Base-by-base conservation (phyloP, 108 stramenopile species). In the Cylindrotheca closterium region DNA sequence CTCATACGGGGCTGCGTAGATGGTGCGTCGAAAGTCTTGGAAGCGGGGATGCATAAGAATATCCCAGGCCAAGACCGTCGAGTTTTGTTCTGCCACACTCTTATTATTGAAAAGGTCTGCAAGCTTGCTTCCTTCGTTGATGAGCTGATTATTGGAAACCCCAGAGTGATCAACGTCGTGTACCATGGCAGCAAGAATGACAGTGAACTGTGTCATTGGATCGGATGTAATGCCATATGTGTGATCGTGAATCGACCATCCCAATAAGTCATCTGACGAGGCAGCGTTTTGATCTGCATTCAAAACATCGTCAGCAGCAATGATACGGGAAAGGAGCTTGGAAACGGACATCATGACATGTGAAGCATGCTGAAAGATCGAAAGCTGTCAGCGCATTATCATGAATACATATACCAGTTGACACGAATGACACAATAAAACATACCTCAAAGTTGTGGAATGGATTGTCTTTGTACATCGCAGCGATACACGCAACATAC, bases 91-190 rank as follows among this genome's bases (percentile, higher is more conserved):
- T 12, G 78, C 78, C 2, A 79, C 63, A 30, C 68, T 70, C 33
- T 71, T 68, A 37, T 64, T 62, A 17, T 68, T 55, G 57, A 64
- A 78, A 27, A 55, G n/a, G 1, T 31, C 27, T 4, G 67, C 74
- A 2, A 80, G 7, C 19, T 65, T 51, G 26, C 47, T 42, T 8
- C 67, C 30, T 37, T 84, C 79, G 42, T 78, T 77, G 53, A 74
- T 66, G 23, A 84, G 65, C 37, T 68, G 73, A 5, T 62, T 51
- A 55, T 84, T 84, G 12, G 77, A 50, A 23, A 84, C 67, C 12
- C 83, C 83, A 26, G 67, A 47, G 56, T 85, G 84, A 47, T 85
- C 84, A 25, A 78, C 77, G 63, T 85, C 84, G 56, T 85, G 84
- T 19, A 85, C 66, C 24, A 85, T 62, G 22, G 84, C 80, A 1